Percentiles rank a stretch among this genome's conserved stretches.
These are phyloP conservation scores for Rugonectria rugulosa DNA, from an alignment of 2,329 filamentous ascomycete genomes.

Conservation along the genomic window DNA sequence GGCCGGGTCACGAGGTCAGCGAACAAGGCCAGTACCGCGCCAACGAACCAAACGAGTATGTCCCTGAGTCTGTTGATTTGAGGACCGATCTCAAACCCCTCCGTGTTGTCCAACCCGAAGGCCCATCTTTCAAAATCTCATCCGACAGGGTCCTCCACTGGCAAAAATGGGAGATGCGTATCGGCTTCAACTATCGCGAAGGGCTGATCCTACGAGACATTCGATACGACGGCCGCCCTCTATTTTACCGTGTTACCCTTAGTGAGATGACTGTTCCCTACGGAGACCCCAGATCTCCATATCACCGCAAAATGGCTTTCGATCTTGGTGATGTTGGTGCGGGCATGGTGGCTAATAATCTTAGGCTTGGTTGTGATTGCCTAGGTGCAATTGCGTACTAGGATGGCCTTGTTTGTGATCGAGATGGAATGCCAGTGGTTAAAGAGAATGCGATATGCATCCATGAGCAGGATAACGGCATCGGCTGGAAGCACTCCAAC, in stretches of 20 bases:
- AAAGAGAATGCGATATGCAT: conserved; percentile 20
- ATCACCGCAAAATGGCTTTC: conserved; percentile 57
- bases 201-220: conserved; percentile 14
- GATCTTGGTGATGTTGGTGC: conserved; percentile 73
- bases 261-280: conserved; percentile 17
- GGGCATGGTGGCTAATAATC: conserved; percentile 70
- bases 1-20: background rate
- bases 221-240: conserved; percentile 15
- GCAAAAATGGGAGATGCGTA: conserved; percentile 23
- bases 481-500: conserved; percentile 27
- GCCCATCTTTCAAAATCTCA: conserved; percentile 13
- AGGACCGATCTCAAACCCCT: conserved; percentile 7
- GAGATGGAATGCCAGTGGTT: conserved; percentile 2
- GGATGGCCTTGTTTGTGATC: conserved; percentile 7
- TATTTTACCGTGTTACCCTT: conserved; percentile 19
- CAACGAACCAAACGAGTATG: conserved; percentile 8
- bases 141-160: conserved; percentile 11
- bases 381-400: conserved; percentile 62
- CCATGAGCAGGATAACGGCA: conserved; percentile 23
- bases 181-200: conserved; percentile 20
- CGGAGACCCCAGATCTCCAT: conserved; percentile 9
- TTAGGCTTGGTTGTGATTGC: conserved; percentile 70
- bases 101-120: conserved; percentile 10
- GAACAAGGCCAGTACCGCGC: background rate
- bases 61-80: conserved; percentile 4